phyloP scores from a whole-genome alignment of 2,329 filamentous ascomycete genomes.

The Aspergillus ruber region DNA sequence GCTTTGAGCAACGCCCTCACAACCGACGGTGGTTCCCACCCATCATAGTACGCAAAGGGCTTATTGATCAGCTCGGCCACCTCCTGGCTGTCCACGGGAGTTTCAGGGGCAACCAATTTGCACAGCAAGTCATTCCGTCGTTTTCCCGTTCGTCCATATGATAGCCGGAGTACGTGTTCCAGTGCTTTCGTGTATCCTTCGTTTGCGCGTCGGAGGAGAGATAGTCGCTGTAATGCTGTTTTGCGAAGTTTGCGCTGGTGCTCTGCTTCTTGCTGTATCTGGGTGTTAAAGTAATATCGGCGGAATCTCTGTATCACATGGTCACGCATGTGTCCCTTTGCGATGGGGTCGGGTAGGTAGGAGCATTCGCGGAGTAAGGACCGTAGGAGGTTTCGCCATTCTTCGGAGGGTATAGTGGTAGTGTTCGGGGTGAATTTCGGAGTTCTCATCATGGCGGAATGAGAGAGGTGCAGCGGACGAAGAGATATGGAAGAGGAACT shows the following conservation, averaged over 20 bases:
- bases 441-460: background rate
- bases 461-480: too few species aligned
- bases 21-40: slow-evolving; percentile 29
- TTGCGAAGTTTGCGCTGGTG: slow-evolving; percentile 17
- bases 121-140: slow-evolving; percentile 45
- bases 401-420: slow-evolving; percentile 11
- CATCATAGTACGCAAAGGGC: slow-evolving; percentile 17
- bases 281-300: slow-evolving; percentile 24
- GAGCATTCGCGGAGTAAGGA: slow-evolving; percentile 53
- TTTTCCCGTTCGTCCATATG: slow-evolving; percentile 53
- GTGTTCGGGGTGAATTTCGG: background rate
- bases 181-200: slow-evolving; percentile 48
- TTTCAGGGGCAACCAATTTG: slow-evolving; percentile 23
- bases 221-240: slow-evolving; percentile 33
- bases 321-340: slow-evolving; percentile 44
- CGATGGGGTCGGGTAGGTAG: slow-evolving; percentile 55
- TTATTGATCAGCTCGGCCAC: slow-evolving; percentile 13
- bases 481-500: too few species aligned
- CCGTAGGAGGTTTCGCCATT: slow-evolving; percentile 47
- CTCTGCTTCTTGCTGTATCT: slow-evolving; percentile 11
- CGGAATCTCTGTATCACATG: slow-evolving; percentile 47
- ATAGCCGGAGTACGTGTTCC: slow-evolving; percentile 46
- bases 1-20: slow-evolving; percentile 28
- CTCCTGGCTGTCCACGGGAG: slow-evolving; percentile 16
- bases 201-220: slow-evolving; percentile 47